Base-by-base conservation (phyloP, 345 rosid species). In the Salix caprea region DNA sequence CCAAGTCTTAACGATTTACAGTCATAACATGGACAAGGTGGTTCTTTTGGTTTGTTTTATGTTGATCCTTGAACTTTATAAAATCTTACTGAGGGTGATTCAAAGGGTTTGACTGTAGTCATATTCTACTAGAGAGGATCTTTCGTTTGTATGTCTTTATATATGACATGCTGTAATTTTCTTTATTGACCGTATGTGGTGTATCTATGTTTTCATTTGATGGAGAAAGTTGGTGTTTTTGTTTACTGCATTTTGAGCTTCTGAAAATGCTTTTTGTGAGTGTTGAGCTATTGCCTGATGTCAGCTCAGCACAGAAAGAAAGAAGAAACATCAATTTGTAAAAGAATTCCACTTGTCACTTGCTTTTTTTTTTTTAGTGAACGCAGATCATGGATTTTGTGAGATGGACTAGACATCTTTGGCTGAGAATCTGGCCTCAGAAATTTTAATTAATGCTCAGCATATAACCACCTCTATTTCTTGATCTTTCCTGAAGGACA, bases 301-400 rank as follows among this genome's bases (percentile, higher is more conserved):
- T 30, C 67, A 76, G 18, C 18, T 34, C 40, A 67, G 65, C 40
- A 26, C 9, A 26, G 26, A 16, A 73, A 24, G 13, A 24, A 16
- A 4, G 56, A 48, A 54, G 40, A 70, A 69, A 6, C 2, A 66
- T 8, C 15, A 13, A 9, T 61, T 61, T 61, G 32, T 61, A 10
- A 36, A 19, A 67, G 37, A 36, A 7, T 18, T 67, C 48, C 11
- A 37, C n/a, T 67, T 34, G 44, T 16, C 23, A 7, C 12, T 30
- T 46, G 52, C 69, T 21, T 30, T 70, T 73, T 12, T 3, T 67
- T 79, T 74, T 79, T n/a, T 82, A 24, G 40, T 16, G 56, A 67
- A 26, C 48, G 11, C 62, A 16, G 62, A 7, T 61, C 66, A 65
- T 71, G 9, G 10, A 14, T 46, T 40, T 69, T 40, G 15, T 40